Conservation (phyloP, 768 basidiomycete genomes). For the Pholiota conissans region DNA sequence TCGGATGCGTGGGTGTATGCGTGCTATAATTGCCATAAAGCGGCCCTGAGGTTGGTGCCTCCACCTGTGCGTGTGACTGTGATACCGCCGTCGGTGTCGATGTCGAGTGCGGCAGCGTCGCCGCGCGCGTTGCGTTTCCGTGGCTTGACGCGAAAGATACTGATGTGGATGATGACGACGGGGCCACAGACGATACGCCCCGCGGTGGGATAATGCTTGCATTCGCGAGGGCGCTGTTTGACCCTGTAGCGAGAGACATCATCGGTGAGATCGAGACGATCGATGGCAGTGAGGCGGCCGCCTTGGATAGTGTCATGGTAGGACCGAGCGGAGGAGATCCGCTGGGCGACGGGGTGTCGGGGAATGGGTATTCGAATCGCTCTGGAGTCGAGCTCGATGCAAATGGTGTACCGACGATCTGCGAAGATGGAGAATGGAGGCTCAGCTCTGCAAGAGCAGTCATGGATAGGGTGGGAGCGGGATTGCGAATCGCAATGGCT, state of each 20-base stretch:
- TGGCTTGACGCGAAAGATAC: too few species aligned
- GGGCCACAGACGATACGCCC: background rate
- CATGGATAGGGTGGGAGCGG: background rate
- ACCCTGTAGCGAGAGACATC: background rate
- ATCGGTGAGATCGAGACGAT: background rate
- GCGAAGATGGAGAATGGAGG: conserved; percentile 26
- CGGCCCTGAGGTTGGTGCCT: background rate
- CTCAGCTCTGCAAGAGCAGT: conserved; percentile 23
- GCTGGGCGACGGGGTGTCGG: conserved; percentile 16
- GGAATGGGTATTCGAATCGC: conserved; percentile 32
- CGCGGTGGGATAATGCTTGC: background rate
- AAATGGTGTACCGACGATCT: conserved; percentile 30
- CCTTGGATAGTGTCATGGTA: background rate
- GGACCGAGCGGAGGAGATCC: background rate
- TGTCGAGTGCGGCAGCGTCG: background rate
- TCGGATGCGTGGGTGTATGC: conserved; percentile 13
- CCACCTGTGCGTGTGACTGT: background rate
- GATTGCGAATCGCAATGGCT: background rate
- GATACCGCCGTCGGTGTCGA: background rate
- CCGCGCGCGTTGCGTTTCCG: background rate
- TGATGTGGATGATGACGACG: background rate
- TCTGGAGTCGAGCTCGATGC: conserved; percentile 20
- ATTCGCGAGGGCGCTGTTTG: background rate
- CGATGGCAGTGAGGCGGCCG: background rate
- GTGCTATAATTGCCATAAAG: background rate